Base-by-base conservation (phyloP, 345 rosid species). In the Hevea brasiliensis region DNA sequence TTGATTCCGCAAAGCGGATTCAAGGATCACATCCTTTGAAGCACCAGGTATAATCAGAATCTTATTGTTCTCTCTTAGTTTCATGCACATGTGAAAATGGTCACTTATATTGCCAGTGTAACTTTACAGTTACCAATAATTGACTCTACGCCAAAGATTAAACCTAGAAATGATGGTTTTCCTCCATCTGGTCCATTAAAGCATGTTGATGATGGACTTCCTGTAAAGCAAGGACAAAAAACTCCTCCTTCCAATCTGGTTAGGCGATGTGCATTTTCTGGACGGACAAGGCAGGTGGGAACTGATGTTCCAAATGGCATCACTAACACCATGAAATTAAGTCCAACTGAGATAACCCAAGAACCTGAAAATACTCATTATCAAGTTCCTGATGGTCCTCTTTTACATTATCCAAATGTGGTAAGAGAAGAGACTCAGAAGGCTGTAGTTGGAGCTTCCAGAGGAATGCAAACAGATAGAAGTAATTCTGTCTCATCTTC, bases 401-500 rank as follows among this genome's bases (percentile, higher is more conserved):
- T 45, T 65, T 57, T 70, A 60, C 81, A 74, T 77, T 76, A 71
- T 65, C 50, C 80, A 20, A 48, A 68, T 76, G 86, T 76, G 82
- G 67, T 61, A 21, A 55, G 45, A 6, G 84, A 57, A 32, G 92
- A 80, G 70, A 80, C 89, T 54, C 81, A 74, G 58, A 81, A 83
- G 71, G 76, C 70, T 79, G 72, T 80, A 42, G 67, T 73, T 17
- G 88, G 83, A 65, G 73, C 84, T 70, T 81, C 85, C 67, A 86
- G 71, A 79, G 90, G 81, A 61, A 65, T 85, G 74, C 96, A 86
- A 80, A 82, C 96, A 67, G 92, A 87, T 65, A 87, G 91, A 82
- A 86, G 89, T 80, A 91, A 87, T 72, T 92, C 96, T 6, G 84
- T 87, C 72, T 89, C 93, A 1, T 89, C 97, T 80, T 84, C 93